Percentiles rank a stretch among this genome's conserved stretches.
Evolutionary conservation across 2,329 filamentous ascomycete genomes (phyloP).

Genomic region (Coniochaeta sp.): DNA sequence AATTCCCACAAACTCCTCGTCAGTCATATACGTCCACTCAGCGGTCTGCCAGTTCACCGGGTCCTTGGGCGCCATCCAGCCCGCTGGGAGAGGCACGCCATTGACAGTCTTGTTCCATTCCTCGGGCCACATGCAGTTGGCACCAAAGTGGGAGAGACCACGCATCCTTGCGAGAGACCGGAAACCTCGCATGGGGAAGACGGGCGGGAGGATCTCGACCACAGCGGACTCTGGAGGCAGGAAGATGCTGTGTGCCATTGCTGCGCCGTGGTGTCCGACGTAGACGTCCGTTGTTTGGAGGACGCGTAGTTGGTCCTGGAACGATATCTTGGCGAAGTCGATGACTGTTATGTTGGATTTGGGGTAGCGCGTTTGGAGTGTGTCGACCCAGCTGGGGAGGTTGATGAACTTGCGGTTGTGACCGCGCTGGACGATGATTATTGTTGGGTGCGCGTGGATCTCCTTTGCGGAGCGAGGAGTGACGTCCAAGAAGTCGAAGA

Average conservation of each 20-base stretch:
- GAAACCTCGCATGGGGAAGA: neutral
- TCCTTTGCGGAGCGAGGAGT: neutral
- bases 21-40: slow-evolving; percentile 13
- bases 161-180: neutral
- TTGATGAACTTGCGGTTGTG: slow-evolving; percentile 13
- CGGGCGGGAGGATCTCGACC: slow-evolving; percentile 9
- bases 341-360: slow-evolving; percentile 10
- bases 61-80: neutral
- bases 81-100: neutral
- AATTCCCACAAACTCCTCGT: slow-evolving; percentile 10
- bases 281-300: slow-evolving; percentile 14
- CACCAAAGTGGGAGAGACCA: neutral
- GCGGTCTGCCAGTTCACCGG: slow-evolving; percentile 10
- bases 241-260: slow-evolving; percentile 18
- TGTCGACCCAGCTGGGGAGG: slow-evolving; percentile 8
- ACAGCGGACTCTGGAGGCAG: slow-evolving; percentile 14
- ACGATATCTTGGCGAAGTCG: slow-evolving; percentile 12
- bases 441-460: slow-evolving; percentile 4
- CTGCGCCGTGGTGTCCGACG: slow-evolving; percentile 17
- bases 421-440: slow-evolving; percentile 16
- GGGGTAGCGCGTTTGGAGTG: slow-evolving; percentile 11
- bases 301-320: slow-evolving; percentile 16
- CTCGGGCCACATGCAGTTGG: slow-evolving; percentile 3
- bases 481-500: neutral
- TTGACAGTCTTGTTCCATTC: slow-evolving; percentile 2